These are phyloP conservation scores for Alternaria sp. DNA, from an alignment of 2,329 filamentous ascomycete genomes.

Conservation along the genomic window DNA sequence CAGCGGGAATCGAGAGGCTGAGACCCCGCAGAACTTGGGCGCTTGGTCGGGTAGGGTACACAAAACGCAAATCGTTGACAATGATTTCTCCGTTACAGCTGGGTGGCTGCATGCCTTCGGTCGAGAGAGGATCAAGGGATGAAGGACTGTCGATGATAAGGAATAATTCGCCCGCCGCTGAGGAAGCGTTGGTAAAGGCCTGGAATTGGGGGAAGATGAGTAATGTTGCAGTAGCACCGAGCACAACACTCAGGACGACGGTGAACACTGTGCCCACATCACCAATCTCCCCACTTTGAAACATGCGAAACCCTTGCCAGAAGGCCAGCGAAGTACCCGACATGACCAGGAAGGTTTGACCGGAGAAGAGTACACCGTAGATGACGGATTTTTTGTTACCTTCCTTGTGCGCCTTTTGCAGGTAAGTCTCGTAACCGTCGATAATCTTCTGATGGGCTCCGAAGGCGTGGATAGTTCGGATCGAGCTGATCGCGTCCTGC, in stretches of 20 bases:
- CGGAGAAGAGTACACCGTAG: constrained; percentile 65
- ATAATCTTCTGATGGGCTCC: constrained; percentile 66
- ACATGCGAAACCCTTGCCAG: constrained; percentile 64
- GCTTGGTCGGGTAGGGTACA: constrained; percentile 85
- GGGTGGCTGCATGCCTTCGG: constrained; percentile 16
- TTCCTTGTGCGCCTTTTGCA: constrained; percentile 59
- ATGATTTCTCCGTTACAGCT: constrained; percentile 62
- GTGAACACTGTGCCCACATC: constrained; percentile 76
- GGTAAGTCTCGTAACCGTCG: constrained; percentile 62
- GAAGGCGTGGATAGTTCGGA: constrained; percentile 65
- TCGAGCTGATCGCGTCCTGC: constrained; percentile 1
- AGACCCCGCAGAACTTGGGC: constrained; percentile 76
- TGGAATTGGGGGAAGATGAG: constrained; percentile 19
- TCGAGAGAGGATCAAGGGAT: constrained; percentile 21
- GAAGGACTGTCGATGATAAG: constrained; percentile 20
- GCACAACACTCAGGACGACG: constrained; percentile 82
- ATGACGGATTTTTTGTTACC: constrained; percentile 66
- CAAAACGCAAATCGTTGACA: constrained; percentile 82
- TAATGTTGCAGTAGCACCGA: constrained; percentile 70
- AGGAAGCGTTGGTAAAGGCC: constrained; percentile 25
- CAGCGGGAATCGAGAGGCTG: constrained; percentile 59
- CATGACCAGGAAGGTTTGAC: constrained; percentile 73
- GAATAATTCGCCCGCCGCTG: constrained; percentile 24
- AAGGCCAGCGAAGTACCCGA: constrained; percentile 71
- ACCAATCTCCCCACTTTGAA: constrained; percentile 22